phyloP scores from a whole-genome alignment of 2,329 filamentous ascomycete genomes.

The Penicillium sp. region DNA sequence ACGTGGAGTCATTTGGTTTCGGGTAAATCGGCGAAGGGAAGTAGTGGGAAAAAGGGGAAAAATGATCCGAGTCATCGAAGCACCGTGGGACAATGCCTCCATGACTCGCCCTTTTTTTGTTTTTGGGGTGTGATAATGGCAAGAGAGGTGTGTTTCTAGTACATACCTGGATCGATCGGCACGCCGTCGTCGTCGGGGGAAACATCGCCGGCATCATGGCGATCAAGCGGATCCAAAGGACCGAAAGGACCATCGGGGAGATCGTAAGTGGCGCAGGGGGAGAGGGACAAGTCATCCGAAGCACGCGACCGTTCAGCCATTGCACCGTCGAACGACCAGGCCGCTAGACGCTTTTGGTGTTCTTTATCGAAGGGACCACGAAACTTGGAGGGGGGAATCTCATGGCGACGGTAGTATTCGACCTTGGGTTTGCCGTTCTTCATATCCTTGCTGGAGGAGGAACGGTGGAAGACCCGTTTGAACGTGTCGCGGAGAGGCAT shows the following conservation, averaged over 20 bases:
- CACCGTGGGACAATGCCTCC: neutral
- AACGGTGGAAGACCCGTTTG: slow-evolving; percentile 41
- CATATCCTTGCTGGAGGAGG: slow-evolving; percentile 26
- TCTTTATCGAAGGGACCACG: slow-evolving; percentile 52
- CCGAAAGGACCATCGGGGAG: slow-evolving; percentile 16
- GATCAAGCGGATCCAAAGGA: slow-evolving; percentile 21
- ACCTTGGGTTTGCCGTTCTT: slow-evolving; percentile 45
- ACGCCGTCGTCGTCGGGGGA: slow-evolving; percentile 31
- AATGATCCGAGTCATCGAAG: neutral
- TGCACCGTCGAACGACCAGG: slow-evolving; percentile 49
- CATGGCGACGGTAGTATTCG: slow-evolving; percentile 53
- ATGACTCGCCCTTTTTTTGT: neutral
- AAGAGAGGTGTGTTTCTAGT: neutral
- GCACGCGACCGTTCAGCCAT: slow-evolving; percentile 40
- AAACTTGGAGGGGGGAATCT: slow-evolving; percentile 55
- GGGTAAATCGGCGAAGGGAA: neutral
- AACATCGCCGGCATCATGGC: slow-evolving; percentile 29
- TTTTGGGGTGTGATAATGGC: neutral
- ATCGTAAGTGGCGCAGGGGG: slow-evolving; percentile 41
- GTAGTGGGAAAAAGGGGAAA: neutral
- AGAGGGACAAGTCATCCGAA: slow-evolving; percentile 40
- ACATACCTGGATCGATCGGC: slow-evolving; percentile 29
- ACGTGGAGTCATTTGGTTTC: neutral
- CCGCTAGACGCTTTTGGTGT: slow-evolving; percentile 48
- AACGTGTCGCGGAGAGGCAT: slow-evolving; percentile 48